Evolutionary conservation across 345 rosid genomes (phyloP).

Genomic region (rapeseed (Brassica napus)): Da-Ae NC_063446.1:31705501-31706000

Average conservation of each 20-base stretch:
- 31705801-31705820: conserved; percentile 32
- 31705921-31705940: conserved; percentile 12
- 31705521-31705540: conserved; percentile 12
- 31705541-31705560: neutral
- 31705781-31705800: conserved; percentile 29
- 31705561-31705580: neutral
- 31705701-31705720: conserved; percentile 31
- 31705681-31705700: conserved; percentile 29
- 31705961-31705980: conserved; percentile 31
- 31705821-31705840: conserved; percentile 34
- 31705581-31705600: conserved; percentile 1
- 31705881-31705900: conserved; percentile 23
- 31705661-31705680: conserved; percentile 32
- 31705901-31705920: conserved; percentile 19
- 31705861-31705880: conserved; percentile 25
- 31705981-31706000: conserved; percentile 8
- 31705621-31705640: neutral
- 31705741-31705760: conserved; percentile 25
- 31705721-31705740: conserved; percentile 23
- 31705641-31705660: neutral
- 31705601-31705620: neutral
- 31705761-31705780: conserved; percentile 31
- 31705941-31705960: conserved; percentile 29
- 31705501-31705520: conserved; percentile 11
- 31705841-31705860: conserved; percentile 24